phyloP scores from a whole-genome alignment of 2,329 filamentous ascomycete species.

The Ambrosiella xylebori region DNA sequence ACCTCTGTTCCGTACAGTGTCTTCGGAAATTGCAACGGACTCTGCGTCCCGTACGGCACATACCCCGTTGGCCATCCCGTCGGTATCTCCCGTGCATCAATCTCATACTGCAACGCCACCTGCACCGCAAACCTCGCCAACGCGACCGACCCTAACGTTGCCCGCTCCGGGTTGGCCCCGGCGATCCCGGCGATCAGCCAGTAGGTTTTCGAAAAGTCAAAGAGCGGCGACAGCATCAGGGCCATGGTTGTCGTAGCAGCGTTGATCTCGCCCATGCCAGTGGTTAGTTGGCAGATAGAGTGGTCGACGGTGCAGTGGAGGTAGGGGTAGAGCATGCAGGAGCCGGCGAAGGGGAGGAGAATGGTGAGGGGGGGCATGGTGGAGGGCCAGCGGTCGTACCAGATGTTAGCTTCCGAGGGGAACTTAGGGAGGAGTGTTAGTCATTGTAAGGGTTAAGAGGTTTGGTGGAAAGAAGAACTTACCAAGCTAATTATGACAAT shows the following conservation, averaged over 20 bases:
- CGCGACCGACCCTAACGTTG: slow-evolving; percentile 48
- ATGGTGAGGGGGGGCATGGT: slow-evolving; percentile 37
- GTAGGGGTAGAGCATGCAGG: slow-evolving; percentile 47
- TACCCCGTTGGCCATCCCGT: slow-evolving; percentile 50
- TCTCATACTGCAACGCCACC: slow-evolving; percentile 59
- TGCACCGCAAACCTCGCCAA: slow-evolving; percentile 55
- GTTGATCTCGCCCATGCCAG: slow-evolving; percentile 58
- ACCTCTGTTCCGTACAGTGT: slow-evolving; percentile 52
- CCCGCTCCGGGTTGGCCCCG: slow-evolving; percentile 52
- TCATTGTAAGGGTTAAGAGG: background rate
- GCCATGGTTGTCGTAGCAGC: slow-evolving; percentile 49
- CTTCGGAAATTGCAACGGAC: slow-evolving; percentile 38
- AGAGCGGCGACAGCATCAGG: slow-evolving; percentile 40
- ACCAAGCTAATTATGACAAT: slow-evolving; percentile 48
- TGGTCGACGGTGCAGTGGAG: slow-evolving; percentile 45
- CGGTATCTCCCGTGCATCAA: slow-evolving; percentile 53
- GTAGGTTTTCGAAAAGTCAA: slow-evolving; percentile 51
- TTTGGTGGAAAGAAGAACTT: slow-evolving; percentile 14
- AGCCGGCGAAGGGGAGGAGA: slow-evolving; percentile 40
- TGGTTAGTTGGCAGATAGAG: slow-evolving; percentile 50
- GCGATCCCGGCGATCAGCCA: slow-evolving; percentile 58
- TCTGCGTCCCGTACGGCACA: slow-evolving; percentile 41
- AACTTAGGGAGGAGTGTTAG: slow-evolving; percentile 29
- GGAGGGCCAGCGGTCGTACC: slow-evolving; percentile 36
- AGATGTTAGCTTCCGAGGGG: slow-evolving; percentile 41